Conservation (phyloP, 371 early-diverging fungal species). For the Zopfochytrium polystomum region DNA sequence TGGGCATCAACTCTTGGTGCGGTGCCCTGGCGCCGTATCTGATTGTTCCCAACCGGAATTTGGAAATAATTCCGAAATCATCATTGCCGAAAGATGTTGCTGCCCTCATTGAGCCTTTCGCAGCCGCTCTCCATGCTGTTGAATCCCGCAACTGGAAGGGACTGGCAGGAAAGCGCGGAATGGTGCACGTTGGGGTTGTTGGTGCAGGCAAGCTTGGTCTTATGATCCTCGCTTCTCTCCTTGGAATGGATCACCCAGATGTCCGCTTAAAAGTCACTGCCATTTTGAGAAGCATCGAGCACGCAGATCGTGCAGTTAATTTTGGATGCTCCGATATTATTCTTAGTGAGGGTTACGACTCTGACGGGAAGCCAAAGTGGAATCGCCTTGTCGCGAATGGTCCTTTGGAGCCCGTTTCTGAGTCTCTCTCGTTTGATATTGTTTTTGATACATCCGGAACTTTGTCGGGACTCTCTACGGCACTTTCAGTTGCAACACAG, state of each 20-base stretch:
- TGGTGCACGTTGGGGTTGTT: conserved; percentile 1
- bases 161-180: too few relatives aligned
- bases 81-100: background rate
- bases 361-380: too few relatives aligned
- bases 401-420: background rate
- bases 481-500: conserved; percentile 8
- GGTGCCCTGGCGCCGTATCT: conserved; percentile 15
- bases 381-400: too few relatives aligned
- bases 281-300: background rate
- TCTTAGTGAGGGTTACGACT: too few relatives aligned
- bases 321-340: background rate
- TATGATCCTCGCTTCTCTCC: conserved; percentile 1
- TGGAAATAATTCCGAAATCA: conserved; percentile 1
- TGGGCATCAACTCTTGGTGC: conserved; percentile 21
- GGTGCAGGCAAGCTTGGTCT: conserved; percentile 21
- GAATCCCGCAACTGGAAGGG: background rate
- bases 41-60: conserved; percentile 13
- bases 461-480: conserved; percentile 10
- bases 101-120: conserved; percentile 19
- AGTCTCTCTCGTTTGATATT: conserved; percentile 11
- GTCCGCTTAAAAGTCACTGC: background rate
- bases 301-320: background rate
- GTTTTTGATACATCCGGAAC: conserved; percentile 25
- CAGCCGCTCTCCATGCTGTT: conserved; percentile 18
- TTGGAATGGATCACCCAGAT: background rate